Evolutionary conservation across 768 basidiomycete genomes (phyloP).

Genomic region (Phanerochaete sordida): DNA sequence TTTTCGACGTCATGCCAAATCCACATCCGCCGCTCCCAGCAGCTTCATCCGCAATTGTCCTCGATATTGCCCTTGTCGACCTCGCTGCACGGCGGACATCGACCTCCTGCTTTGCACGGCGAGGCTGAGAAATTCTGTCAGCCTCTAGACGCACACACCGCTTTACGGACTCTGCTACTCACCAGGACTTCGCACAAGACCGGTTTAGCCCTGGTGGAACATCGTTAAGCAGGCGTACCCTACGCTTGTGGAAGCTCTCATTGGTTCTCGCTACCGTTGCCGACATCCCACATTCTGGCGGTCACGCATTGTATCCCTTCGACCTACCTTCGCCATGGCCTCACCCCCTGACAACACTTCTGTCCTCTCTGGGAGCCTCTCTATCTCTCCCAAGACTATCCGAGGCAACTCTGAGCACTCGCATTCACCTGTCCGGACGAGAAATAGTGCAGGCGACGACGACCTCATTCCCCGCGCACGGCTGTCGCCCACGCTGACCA

Average conservation of each 20-base stretch:
- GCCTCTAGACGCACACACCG: not conserved
- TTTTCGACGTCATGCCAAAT: constrained; percentile 9
- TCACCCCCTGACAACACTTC: constrained; percentile 24
- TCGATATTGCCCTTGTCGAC: not conserved
- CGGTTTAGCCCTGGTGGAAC: not conserved
- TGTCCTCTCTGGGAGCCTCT: constrained; percentile 20
- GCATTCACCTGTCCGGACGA: constrained; percentile 25
- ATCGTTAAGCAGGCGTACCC: not conserved
- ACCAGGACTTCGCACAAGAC: not conserved
- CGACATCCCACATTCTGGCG: not conserved
- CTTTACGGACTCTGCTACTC: not conserved
- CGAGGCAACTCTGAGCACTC: constrained; percentile 18
- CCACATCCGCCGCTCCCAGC: not conserved
- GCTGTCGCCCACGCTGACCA: constrained; percentile 58
- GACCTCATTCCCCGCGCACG: constrained; percentile 42
- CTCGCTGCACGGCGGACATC: not conserved
- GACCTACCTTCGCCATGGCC: constrained; percentile 15
- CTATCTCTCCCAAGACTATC: constrained; percentile 23
- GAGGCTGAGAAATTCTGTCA: constrained; percentile 1
- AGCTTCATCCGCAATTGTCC: not conserved
- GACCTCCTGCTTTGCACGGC: not conserved
- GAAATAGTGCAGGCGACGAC: constrained; percentile 20
- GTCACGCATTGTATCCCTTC: not conserved
- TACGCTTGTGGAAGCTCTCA: not conserved
- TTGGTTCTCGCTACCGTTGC: not conserved